Conservation (phyloP, 805 yeast species). For the Debaryomyces prosopidis region DNA sequence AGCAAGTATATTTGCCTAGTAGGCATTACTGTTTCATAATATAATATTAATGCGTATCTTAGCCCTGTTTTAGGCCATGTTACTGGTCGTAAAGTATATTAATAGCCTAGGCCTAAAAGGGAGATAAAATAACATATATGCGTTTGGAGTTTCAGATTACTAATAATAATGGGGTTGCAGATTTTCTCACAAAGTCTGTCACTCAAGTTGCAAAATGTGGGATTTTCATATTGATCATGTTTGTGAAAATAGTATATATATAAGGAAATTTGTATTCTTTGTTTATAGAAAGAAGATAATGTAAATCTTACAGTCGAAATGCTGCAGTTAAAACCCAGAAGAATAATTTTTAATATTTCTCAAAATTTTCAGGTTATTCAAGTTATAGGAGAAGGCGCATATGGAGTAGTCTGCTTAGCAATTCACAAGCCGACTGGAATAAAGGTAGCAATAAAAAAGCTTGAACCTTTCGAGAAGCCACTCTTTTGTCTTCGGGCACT, state of each 20-base stretch:
- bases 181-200: background rate
- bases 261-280: background rate
- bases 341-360: constrained; percentile 58
- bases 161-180: background rate
- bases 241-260: background rate
- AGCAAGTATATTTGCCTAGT: no score
- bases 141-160: background rate
- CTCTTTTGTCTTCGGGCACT: constrained; percentile 69
- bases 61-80: no score
- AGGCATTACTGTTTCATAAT: no score
- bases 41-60: no score
- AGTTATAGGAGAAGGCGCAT: constrained; percentile 78
- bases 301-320: background rate
- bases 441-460: constrained; percentile 75
- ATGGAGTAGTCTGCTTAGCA: constrained; percentile 76
- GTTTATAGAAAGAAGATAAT: no score
- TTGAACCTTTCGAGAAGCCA: constrained; percentile 66
- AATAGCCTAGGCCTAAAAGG: no score
- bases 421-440: constrained; percentile 58
- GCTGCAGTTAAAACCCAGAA: constrained; percentile 7
- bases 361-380: constrained; percentile 59
- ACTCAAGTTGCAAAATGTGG: background rate
- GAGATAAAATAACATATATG: no score
- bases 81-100: no score
- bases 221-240: background rate